Evolutionary conservation across 108 stramenopile species (phyloP).

Genomic region (Cyclotella choctawhatcheeana): DNA sequence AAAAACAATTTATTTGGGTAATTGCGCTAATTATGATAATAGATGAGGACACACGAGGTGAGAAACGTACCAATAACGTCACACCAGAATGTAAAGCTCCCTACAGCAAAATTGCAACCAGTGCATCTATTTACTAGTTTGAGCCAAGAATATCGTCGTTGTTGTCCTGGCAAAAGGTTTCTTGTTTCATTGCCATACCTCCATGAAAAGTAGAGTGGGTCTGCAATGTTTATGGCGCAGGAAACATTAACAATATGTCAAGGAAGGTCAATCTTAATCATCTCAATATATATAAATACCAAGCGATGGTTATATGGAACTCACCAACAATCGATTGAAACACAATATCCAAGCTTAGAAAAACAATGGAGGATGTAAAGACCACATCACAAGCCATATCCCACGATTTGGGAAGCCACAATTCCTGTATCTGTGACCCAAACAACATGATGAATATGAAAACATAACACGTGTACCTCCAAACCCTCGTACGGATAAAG

Average conservation of each 20-base stretch:
- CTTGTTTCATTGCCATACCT: conserved; percentile 6
- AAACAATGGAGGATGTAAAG: conserved; percentile 42
- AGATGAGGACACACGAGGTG: no score
- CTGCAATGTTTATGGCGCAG: background rate
- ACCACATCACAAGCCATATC: conserved; percentile 59
- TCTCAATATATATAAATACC: no score
- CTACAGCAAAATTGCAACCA: conserved; percentile 36
- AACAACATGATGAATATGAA: conserved; percentile 55
- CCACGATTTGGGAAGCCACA: conserved; percentile 30
- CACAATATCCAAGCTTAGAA: conserved; percentile 60
- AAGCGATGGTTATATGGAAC: background rate
- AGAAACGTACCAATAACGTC: conserved; percentile 68
- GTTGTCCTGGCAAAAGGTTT: background rate
- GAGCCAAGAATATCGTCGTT: conserved; percentile 1
- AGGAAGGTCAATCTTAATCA: no score
- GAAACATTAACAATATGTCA: background rate
- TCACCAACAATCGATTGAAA: conserved; percentile 40
- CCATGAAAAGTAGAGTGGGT: conserved; percentile 63
- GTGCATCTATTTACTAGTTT: conserved; percentile 18
- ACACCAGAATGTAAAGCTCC: conserved; percentile 79
- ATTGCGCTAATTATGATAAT: no score
- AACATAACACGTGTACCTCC: conserved; percentile 28
- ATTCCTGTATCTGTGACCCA: conserved; percentile 63
- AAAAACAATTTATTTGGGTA: no score
- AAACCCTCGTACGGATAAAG: conserved; percentile 16